Evolutionary conservation across 2,329 filamentous ascomycete genomes (phyloP), one percentile per base, ranked within the genome.

Genomic region (Fusarium sp.): DNA sequence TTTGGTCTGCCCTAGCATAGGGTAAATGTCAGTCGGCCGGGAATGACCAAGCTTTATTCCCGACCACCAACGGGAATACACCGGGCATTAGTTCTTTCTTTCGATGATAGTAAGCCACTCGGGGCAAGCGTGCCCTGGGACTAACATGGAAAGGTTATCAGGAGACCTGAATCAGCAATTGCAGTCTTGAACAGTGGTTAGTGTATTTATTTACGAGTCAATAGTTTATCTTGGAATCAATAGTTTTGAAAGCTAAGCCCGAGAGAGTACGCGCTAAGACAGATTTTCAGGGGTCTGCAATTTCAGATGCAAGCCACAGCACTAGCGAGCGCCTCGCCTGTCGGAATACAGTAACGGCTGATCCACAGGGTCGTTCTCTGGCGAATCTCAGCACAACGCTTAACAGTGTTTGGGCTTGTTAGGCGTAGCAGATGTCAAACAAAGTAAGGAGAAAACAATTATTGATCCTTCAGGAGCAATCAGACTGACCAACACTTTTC

Each of bases 401-500:
- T 7, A n/a, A 4, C 10, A n/a, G 18, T 38, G 3, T 25, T 25
- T 25, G 24, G 24, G 2, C 24, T 25, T 25, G 24, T 25, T 25
- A 25, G 24, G 1, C 24, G 24, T 7, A 25, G 6, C 24, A 25
- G 24, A 25, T 25, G 3, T 50, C 9, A 2, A 2, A 32, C 14
- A 3, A 10, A 30, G 24, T 8, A 42, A 32, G 15, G 24, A 15
- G 38, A 18, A 32, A 4, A 6, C 9, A n/a, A 24, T 8, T 60
- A 60, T 60, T 18, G 57, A 58, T 60, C 57, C 52, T 58, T 25
- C 51, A 16, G n/a, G 24, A 46, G 40, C 32, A 24, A 25, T 20
- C 24, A n/a, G 11, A n/a, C 18, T n/a, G 34, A 12, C 9, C 4
- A 12, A 12, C 0, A 0, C 0, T 3, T n/a, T 12, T 38, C 34